Conservation (phyloP, 768 basidiomycete genomes). For the Xerocomus spinulosus region DNA sequence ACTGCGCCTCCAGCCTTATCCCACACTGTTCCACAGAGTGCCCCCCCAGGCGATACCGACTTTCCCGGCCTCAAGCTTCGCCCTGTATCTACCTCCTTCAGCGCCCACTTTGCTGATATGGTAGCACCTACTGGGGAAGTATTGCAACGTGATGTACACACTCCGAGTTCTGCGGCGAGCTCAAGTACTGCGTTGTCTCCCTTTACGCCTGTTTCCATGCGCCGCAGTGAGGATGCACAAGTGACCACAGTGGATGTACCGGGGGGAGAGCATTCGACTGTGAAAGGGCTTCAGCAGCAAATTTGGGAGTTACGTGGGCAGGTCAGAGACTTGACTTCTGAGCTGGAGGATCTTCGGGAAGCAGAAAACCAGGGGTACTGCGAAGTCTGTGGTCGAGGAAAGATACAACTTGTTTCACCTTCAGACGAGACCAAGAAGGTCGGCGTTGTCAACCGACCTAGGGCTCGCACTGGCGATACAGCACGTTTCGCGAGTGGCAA, state of each 20-base stretch:
- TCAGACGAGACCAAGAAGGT: slow-evolving; percentile 21
- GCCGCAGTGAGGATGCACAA: slow-evolving; percentile 32
- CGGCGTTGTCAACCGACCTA: slow-evolving; percentile 57
- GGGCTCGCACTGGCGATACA: slow-evolving; percentile 62
- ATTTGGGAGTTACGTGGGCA: slow-evolving; percentile 74
- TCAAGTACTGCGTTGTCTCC: slow-evolving; percentile 43
- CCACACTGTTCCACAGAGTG: slow-evolving; percentile 46
- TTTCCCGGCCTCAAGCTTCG: slow-evolving; percentile 68
- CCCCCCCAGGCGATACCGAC: slow-evolving; percentile 57
- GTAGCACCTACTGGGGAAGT: slow-evolving; percentile 27
- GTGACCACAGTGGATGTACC: slow-evolving; percentile 21
- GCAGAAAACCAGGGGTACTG: slow-evolving; percentile 46
- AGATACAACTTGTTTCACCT: slow-evolving; percentile 8
- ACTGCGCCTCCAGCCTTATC: slow-evolving; percentile 9
- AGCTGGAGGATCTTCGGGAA: slow-evolving; percentile 54
- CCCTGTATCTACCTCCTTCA: slow-evolving; percentile 74
- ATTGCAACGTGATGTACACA: slow-evolving; percentile 41
- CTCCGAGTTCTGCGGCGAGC: slow-evolving; percentile 46
- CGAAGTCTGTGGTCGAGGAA: slow-evolving; percentile 56
- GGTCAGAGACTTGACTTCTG: slow-evolving; percentile 64
- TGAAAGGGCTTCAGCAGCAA: slow-evolving; percentile 56
- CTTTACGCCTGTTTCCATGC: slow-evolving; percentile 38
- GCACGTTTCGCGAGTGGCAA: slow-evolving; percentile 54
- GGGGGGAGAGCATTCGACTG: slow-evolving; percentile 42
- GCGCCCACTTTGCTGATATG: slow-evolving; percentile 56